Conservation (phyloP, 768 basidiomycete species). For the Hypholoma fasciculare region DNA sequence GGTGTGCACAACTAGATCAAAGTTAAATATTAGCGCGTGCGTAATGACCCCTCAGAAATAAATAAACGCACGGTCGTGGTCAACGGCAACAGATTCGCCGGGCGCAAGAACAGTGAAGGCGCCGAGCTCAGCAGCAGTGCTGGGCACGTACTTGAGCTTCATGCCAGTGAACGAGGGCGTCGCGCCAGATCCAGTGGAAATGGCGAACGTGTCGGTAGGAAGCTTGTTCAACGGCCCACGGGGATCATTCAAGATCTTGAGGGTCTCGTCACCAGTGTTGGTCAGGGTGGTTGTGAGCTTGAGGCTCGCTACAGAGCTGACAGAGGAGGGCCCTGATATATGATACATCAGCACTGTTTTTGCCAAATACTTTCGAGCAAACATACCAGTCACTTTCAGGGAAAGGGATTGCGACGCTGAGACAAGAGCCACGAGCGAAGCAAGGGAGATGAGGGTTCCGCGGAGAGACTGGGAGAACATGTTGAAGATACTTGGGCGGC, state of each 20-base stretch:
- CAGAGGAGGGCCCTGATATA: conserved; percentile 28
- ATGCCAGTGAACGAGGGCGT: conserved; percentile 38
- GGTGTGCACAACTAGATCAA: not conserved
- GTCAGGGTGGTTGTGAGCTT: conserved; percentile 39
- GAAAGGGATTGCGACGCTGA: not conserved
- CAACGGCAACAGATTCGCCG: conserved; percentile 32
- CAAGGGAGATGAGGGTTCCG: not conserved
- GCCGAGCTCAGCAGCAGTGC: conserved; percentile 21
- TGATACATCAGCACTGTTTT: not conserved
- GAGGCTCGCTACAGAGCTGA: conserved; percentile 38
- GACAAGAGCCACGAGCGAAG: not conserved
- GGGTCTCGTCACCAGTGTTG: conserved; percentile 42
- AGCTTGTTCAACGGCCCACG: conserved; percentile 34
- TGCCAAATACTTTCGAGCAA: not conserved
- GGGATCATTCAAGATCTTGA: conserved; percentile 46
- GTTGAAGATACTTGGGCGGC: not conserved
- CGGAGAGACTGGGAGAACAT: not conserved
- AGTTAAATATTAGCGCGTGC: conserved; percentile 17
- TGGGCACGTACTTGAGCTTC: conserved; percentile 39
- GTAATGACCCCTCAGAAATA: not conserved
- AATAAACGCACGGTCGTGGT: conserved; percentile 32
- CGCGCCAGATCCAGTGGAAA: conserved; percentile 32
- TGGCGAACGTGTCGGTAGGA: conserved; percentile 39
- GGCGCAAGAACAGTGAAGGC: conserved; percentile 42
- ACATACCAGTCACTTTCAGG: not conserved